A percentile compares a stretch with the other conserved stretches of the same genome.
Conservation (phyloP, 164 flowering plant genomes). For the Hamamelis virginiana region DNA sequence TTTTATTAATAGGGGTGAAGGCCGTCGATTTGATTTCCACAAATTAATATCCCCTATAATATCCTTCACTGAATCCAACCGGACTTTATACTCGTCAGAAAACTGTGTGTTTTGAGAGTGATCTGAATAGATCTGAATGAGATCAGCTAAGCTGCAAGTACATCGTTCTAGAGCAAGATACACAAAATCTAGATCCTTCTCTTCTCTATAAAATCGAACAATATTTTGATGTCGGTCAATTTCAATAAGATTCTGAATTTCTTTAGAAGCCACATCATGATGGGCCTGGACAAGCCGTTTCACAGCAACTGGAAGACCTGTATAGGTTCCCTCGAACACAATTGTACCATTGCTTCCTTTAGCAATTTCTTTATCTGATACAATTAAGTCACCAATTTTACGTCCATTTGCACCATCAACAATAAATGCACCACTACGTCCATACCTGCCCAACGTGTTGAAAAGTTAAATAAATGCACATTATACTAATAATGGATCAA, state of each 20-base stretch:
- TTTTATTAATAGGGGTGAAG: slow-evolving; percentile 38
- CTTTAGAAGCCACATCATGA: slow-evolving; percentile 82
- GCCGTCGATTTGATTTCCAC: slow-evolving; percentile 43
- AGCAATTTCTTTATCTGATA: slow-evolving; percentile 71
- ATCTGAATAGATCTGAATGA: slow-evolving; percentile 31
- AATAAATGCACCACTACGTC: too few relatives aligned
- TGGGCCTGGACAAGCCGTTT: slow-evolving; percentile 85
- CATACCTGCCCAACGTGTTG: too few relatives aligned
- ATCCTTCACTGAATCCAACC: slow-evolving; percentile 27
- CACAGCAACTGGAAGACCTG: slow-evolving; percentile 86
- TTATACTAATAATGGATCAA: too few relatives aligned
- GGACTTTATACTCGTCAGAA: slow-evolving; percentile 22
- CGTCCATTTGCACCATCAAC: slow-evolving; percentile 41
- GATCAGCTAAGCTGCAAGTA: slow-evolving; percentile 58
- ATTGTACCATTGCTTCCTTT: slow-evolving; percentile 95
- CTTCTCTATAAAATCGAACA: slow-evolving; percentile 86
- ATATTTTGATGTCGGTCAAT: slow-evolving; percentile 91
- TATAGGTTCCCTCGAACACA: slow-evolving; percentile 77
- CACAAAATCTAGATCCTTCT: slow-evolving; percentile 80
- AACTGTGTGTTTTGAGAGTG: slow-evolving; percentile 6
- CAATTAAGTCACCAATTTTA: slow-evolving; percentile 61
- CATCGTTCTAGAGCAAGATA: slow-evolving; percentile 89
- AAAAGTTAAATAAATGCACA: too few relatives aligned
- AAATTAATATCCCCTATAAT: slow-evolving; percentile 24
- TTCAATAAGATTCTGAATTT: slow-evolving; percentile 82